A percentile compares a stretch with the other conserved stretches of the same genome.
phyloP scores from a whole-genome alignment of 1,284 basidiomycete genomes.

The Anthracocystis walkeri region DNA sequence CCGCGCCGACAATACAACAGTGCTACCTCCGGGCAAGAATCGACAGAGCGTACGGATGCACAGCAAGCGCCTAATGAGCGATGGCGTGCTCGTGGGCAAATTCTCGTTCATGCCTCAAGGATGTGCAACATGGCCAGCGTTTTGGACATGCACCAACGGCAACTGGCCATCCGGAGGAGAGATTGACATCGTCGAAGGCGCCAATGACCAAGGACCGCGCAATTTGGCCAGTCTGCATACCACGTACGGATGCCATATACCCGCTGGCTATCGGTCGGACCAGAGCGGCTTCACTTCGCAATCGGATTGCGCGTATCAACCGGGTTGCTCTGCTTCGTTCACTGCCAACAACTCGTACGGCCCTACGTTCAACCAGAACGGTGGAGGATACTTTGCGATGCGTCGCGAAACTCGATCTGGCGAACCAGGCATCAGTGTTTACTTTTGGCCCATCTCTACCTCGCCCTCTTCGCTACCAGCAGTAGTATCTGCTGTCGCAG shows the following conservation, averaged over 20 bases:
- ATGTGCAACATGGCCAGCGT: slow-evolving; percentile 64
- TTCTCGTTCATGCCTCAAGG: slow-evolving; percentile 49
- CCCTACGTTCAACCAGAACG: slow-evolving; percentile 46
- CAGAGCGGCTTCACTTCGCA: slow-evolving; percentile 35
- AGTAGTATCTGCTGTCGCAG: slow-evolving; percentile 34
- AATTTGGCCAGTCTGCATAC: slow-evolving; percentile 59
- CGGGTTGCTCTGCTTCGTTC: slow-evolving; percentile 56
- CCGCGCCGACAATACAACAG: slow-evolving; percentile 44
- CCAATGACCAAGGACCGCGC: slow-evolving; percentile 50
- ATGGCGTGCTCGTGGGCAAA: slow-evolving; percentile 52
- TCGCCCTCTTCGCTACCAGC: slow-evolving; percentile 27
- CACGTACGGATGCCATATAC: slow-evolving; percentile 39
- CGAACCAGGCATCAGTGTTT: slow-evolving; percentile 51
- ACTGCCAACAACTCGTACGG: slow-evolving; percentile 42
- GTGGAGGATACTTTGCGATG: slow-evolving; percentile 59
- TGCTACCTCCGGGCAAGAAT: slow-evolving; percentile 22
- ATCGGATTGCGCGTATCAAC: slow-evolving; percentile 55
- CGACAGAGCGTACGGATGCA: slow-evolving; percentile 49
- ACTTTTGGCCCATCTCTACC: slow-evolving; percentile 53
- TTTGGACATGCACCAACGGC: slow-evolving; percentile 56
- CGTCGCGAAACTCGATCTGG: slow-evolving; percentile 51
- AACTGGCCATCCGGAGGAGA: slow-evolving; percentile 59
- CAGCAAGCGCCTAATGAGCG: slow-evolving; percentile 42
- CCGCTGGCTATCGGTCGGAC: slow-evolving; percentile 13
- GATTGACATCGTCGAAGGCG: slow-evolving; percentile 61